Base-by-base conservation (phyloP, 2,329 filamentous ascomycete species). In the Exophiala aquamarina region DNA sequence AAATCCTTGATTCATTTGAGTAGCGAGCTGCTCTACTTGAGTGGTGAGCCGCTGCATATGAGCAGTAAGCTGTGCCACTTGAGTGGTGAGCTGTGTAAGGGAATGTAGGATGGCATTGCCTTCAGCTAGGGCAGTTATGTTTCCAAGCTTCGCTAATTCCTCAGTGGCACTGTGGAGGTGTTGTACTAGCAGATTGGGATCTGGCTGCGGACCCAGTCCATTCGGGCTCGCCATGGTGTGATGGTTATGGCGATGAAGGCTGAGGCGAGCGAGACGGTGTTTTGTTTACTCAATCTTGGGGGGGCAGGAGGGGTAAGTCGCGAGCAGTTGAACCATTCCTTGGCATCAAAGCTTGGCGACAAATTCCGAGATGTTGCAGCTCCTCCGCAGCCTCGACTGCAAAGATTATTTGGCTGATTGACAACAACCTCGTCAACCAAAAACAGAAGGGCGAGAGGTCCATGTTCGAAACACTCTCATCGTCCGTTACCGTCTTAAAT, bases 131-230 rank as follows among this genome's bases (percentile, higher is more conserved):
- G 43, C 35, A 8, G 43, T 33, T 6, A 46, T n/a, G 21, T 46
- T 46, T 39, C 34, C n/a, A 21, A 46, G 26, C 23, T 39, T 46
- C 6, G 34, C 26, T 3, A 40, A 40, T 41, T 46, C 43, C 14
- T 46, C 43, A 32, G 9, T 26, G 36, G 40, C n/a, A 33, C 13
- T 17, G 29, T 43, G 15, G 14, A 5, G 9, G 15, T 10, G 11
- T 10, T 43, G 41, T 35, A 23, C 41, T 17, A 43, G 33, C 9
- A 9, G 28, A 31, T 31, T n/a, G 23, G 41, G 11, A 43, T 43
- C 29, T 33, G 31, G 41, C 41, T 43, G 41, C 23, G 15, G 41
- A 21, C 41, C 41, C 13, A 43, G 4, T 20, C 4, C 1, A 43
- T 43, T 43, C 41, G 41, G 11, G 41, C 35, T 15, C 23, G 26